These are phyloP conservation scores for Zygosaccharomyces rouxii DNA, from an alignment of 805 yeast species.

Conservation along the genomic window DNA sequence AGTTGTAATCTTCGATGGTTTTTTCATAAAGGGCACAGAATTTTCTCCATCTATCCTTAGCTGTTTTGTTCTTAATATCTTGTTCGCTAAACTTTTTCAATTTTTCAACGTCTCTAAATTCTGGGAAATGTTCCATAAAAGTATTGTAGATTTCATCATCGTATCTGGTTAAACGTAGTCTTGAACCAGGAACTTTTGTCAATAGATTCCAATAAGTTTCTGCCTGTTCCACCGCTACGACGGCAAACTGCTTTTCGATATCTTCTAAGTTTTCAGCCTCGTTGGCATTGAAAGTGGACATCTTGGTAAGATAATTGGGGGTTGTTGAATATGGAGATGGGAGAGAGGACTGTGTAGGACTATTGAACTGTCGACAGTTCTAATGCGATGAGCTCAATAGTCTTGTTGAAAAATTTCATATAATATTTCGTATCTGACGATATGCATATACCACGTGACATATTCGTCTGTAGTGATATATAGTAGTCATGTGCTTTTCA, in stretches of 20 bases:
- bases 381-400: neutral
- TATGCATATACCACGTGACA: neutral
- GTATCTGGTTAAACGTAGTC: constrained; percentile 62
- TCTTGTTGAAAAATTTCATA: neutral
- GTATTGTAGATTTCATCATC: constrained; percentile 67
- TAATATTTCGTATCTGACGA: neutral
- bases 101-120: constrained; percentile 57
- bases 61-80: constrained; percentile 71
- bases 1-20: constrained; percentile 81
- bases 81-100: constrained; percentile 64
- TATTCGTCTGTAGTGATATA: neutral
- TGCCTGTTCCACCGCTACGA: constrained; percentile 92
- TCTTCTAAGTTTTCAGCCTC: constrained; percentile 92
- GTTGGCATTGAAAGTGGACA: constrained; percentile 66
- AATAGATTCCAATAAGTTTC: constrained; percentile 88
- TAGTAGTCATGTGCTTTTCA: neutral
- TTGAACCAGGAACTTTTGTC: constrained; percentile 70
- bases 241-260: constrained; percentile 96
- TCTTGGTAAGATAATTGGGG: neutral
- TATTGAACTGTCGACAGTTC: neutral
- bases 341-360: neutral
- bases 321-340: neutral
- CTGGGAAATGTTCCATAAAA: constrained; percentile 78
- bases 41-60: constrained; percentile 87
- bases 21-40: constrained; percentile 80